Evolutionary conservation across 805 yeast species (phyloP), one percentile per base, ranked within the genome.

Genomic region (Wickerhamiella shivajii): DNA sequence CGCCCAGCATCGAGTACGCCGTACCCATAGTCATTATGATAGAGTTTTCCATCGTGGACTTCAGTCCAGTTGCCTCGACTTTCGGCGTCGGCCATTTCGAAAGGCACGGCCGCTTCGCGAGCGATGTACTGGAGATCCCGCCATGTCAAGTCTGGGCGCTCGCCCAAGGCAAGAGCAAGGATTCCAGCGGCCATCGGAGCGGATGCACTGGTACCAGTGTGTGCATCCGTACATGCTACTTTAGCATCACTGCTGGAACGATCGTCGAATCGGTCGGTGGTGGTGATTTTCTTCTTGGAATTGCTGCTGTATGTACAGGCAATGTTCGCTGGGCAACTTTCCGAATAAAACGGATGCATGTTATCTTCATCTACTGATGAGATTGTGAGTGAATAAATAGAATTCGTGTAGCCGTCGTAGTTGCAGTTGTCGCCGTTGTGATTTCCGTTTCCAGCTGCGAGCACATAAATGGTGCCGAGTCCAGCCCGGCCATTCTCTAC

Each of bases 151-250:
- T 75, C 66, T 1, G 95, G 93, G 43, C 93, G 78, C 3, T 77
- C 84, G 45, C 76, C 74, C 32, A 90, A 60, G 2, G 80, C 80
- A 33, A 90, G 61, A 0, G 96, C 70, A 52, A 79, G 83, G 1
- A 90, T 67, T n/a, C 97, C 98, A 0, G 97, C 96, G 0, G 96
- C 97, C 37, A 90, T 64, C 0, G 98, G 98, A 0, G 98, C 98
- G 11, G 98, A 96, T 0, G 98, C 98, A 15, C 97, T 87, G 0
- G 98, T 90, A 14, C 98, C 98, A 8, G 96, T 95, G 54, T 90
- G 98, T 17, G 45, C 54, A 24, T 65, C 65, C 2, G 92, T 61
- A 55, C 98, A 90, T 44, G 60, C 55, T 5, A 67, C 66, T 31
- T 73, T 63, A 27, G 80, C 66, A 51, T 80, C 93, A 14, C 32